Evolutionary conservation across 352 stramenopile species (phyloP).

Genomic region (Pythium brassicae): DNA sequence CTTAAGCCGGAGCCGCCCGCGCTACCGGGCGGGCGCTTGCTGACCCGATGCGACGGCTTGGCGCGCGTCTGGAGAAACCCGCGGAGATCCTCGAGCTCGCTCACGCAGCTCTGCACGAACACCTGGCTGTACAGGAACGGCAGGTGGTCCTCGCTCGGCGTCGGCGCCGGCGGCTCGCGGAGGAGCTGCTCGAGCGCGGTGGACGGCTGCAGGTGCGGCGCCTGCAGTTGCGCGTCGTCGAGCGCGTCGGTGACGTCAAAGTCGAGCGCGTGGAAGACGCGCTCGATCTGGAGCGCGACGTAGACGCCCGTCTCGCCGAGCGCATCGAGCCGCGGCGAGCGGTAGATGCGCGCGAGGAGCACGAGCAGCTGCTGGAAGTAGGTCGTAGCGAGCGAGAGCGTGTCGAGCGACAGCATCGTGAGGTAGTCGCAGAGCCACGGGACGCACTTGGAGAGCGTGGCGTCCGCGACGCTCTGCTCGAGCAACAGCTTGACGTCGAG

Average conservation of each 20-base stretch:
- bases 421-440: conserved; percentile 68
- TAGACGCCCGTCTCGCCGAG: conserved; percentile 52
- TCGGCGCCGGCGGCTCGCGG: not conserved
- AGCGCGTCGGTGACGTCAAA: conserved; percentile 20
- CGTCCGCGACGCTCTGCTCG: conserved; percentile 32
- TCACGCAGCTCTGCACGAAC: conserved; percentile 62
- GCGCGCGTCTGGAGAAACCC: conserved; percentile 49
- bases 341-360: conserved; percentile 39
- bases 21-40: conserved; percentile 12
- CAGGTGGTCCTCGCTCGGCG: conserved; percentile 17
- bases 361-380: conserved; percentile 50
- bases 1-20: no score
- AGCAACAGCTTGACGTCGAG: conserved; percentile 46
- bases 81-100: conserved; percentile 51
- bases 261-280: conserved; percentile 39
- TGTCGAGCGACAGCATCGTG: conserved; percentile 51
- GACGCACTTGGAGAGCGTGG: conserved; percentile 50
- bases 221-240: conserved; percentile 11
- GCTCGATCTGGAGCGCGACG: conserved; percentile 59
- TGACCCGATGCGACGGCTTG: conserved; percentile 25
- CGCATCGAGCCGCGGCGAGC: conserved; percentile 31
- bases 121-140: conserved; percentile 66
- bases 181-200: conserved; percentile 15
- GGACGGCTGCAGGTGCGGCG: conserved; percentile 15
- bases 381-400: conserved; percentile 35